phyloP scores from a whole-genome alignment of 2,329 filamentous ascomycete genomes.

The Neurospora sp. region DNA sequence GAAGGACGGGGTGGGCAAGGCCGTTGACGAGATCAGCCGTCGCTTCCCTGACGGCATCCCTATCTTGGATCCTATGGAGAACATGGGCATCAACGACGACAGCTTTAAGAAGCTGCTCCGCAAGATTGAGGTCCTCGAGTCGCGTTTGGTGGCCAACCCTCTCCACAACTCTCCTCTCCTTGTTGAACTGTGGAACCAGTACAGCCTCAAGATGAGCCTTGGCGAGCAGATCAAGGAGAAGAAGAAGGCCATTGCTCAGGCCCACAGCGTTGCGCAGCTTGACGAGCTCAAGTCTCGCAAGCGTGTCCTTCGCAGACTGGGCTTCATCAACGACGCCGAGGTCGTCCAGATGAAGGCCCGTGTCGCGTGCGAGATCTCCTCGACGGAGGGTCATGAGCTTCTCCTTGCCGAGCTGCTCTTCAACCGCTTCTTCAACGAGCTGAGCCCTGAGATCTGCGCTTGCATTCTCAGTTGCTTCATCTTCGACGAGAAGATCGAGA shows the following conservation, averaged over 20 bases:
- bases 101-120: constrained; percentile 85
- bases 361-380: constrained; percentile 95
- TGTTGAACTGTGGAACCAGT: constrained; percentile 77
- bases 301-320: constrained; percentile 83
- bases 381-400: constrained; percentile 80
- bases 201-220: constrained; percentile 68
- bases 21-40: constrained; percentile 67
- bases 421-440: constrained; percentile 95
- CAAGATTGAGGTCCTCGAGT: constrained; percentile 96
- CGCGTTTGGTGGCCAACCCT: constrained; percentile 77
- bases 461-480: constrained; percentile 88
- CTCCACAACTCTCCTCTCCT: constrained; percentile 84
- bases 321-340: constrained; percentile 91
- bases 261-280: constrained; percentile 81
- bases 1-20: constrained; percentile 56
- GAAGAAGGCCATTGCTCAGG: constrained; percentile 78
- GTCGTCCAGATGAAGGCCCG: constrained; percentile 95
- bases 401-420: constrained; percentile 89
- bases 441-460: constrained; percentile 79
- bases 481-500: constrained; percentile 90
- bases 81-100: constrained; percentile 90
- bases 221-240: constrained; percentile 73
- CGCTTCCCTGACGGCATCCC: constrained; percentile 91
- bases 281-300: constrained; percentile 96
- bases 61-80: constrained; percentile 83